Evolutionary conservation across 345 rosid genomes (phyloP), one percentile per base, ranked within the genome.

Genomic region (Dovyalis caffra): DNA sequence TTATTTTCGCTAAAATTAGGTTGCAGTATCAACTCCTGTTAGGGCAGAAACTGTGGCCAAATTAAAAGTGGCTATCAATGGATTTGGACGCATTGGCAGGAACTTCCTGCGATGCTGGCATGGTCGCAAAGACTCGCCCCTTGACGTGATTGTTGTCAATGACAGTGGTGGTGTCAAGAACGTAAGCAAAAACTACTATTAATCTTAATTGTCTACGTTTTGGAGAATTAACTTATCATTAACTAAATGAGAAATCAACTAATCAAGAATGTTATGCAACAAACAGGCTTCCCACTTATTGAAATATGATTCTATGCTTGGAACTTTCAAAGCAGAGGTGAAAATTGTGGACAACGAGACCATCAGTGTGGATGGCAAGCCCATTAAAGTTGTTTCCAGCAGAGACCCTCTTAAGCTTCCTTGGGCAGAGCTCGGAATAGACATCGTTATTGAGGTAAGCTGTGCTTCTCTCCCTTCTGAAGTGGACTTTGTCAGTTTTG

Each of bases 131-230:
- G 83, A 91, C 89, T 95, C 98, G 2, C 99, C 99, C 49, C 91
- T 95, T 1, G 99, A 95, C 7, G 97, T 95, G 16, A 15, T 95
- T 68, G 96, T 95, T 0, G 90, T 95, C 81, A 95, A 95, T 49
- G 99, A 95, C 96, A 93, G 98, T 40, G 98, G 94, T 37, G 99
- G 98, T 89, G 99, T 95, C 80, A 95, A 85, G 90, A 95, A 95
- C 60, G 99, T 95, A 85, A 86, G 89, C 33, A 26, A 71, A 26
- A 71, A 38, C 35, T 31, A n/a, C 4, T 3, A 15, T 7, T 5
- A 20, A 63, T 62, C 33, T 31, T 4, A 38, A 10, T 28, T 45
- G 0, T 21, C 12, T 16, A 26, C 15, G 16, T 51, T 31, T 26
- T 8, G 3, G 6, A 34, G 18, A 47, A 56, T 20, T 64, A 8